Base-by-base conservation (phyloP, 2,329 filamentous ascomycete genomes). In the Fusarium burgessii region DNA sequence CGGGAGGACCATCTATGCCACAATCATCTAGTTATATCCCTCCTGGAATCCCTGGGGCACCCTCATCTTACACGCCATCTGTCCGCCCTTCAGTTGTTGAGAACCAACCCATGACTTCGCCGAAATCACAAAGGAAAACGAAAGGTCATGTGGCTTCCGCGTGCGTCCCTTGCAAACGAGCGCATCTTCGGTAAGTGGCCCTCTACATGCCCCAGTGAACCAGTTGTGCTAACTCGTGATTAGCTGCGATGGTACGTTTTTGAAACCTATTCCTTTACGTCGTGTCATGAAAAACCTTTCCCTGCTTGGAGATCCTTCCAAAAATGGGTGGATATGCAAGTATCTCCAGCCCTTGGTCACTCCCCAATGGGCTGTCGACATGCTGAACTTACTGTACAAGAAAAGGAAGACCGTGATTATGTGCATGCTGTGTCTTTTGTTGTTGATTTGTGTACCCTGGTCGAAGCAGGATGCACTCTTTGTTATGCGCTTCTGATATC, bases 81-180 rank as follows among this genome's bases (percentile, higher is more conserved):
- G 73, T 71, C 36, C 81, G 80, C 27, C 78, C 82, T 17, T 76
- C 80, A 62, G 77, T 80, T 12, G 77, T 81, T n/a, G 87, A 89
- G 40, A 79, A 78, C 27, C 80, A 83, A 38, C 79, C 84, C 6
- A 86, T 85, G 68, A 81, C 83, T 14, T 89, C 89, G 41, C 87
- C 89, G 4, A 91, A 89, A 74, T 84, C 88, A 10, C 88, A 90
- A 68, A 85, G 90, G 72, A 92, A 91, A 79, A 90, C 91, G 9
- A 94, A 94, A 78, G 92, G 92, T 17, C 93, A 96, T 82, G 93
- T 95, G 57, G 92, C 92, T 54, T 95, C 92, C 38, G 93, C 93
- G 29, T 96, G 93, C 78, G 91, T 95, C 73, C 93, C 94, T 66
- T 96, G 93, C 83, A 95, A 95, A 79, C 90, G 90, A 80, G 93